These are phyloP conservation scores for Fulvia fulva DNA, from an alignment of 2,329 filamentous ascomycete species.

Conservation along the genomic window DNA sequence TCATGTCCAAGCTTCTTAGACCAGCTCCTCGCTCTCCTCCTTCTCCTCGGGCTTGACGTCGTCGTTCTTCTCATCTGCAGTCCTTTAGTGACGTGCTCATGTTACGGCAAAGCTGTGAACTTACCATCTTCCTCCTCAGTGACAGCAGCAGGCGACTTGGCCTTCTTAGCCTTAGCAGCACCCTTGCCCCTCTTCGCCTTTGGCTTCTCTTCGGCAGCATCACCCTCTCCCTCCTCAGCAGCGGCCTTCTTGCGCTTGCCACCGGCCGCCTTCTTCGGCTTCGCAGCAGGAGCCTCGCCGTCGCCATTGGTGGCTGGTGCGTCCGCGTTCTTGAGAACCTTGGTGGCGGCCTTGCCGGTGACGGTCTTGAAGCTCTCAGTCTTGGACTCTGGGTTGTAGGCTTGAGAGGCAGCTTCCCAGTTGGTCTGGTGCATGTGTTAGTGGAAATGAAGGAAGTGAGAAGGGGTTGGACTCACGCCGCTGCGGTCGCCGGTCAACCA, in stretches of 20 bases:
- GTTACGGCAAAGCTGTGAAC: not conserved
- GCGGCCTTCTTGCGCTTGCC: constrained; percentile 13
- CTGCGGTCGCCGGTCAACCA: constrained; percentile 11
- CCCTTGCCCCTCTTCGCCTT: constrained; percentile 10
- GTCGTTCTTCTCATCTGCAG: not conserved
- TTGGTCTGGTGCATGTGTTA: constrained; percentile 6
- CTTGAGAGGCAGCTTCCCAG: constrained; percentile 12
- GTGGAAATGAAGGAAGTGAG: not conserved
- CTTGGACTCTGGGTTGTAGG: constrained; percentile 19
- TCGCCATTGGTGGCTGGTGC: not conserved
- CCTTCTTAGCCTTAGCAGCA: not conserved
- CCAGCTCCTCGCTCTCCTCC: not conserved
- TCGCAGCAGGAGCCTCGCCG: not conserved
- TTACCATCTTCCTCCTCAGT: not conserved
- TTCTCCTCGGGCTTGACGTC: not conserved
- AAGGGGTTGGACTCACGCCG: not conserved
- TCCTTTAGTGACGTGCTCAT: not conserved
- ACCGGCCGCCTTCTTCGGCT: constrained; percentile 7
- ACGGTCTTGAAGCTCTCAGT: constrained; percentile 21
- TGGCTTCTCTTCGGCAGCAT: constrained; percentile 5
- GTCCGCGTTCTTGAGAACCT: constrained; percentile 1
- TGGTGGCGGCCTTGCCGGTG: constrained; percentile 7
- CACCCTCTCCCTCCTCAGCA: not conserved
- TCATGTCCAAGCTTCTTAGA: not conserved
- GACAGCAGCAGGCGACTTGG: not conserved